Conservation (phyloP, 1,284 basidiomycete species). For the Ganoderma multipileum region DNA sequence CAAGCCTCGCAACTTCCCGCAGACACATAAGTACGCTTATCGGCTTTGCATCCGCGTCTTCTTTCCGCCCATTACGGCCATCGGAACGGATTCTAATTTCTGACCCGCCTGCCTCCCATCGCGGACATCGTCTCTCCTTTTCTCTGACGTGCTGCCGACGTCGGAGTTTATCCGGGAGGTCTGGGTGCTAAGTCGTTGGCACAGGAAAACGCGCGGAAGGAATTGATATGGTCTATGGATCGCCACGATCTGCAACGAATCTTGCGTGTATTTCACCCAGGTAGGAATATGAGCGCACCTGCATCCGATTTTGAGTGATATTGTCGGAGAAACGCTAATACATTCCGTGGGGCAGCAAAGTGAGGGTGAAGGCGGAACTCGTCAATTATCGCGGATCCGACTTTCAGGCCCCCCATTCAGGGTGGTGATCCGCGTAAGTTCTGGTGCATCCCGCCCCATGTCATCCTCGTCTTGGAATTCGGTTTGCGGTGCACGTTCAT, state of each 20-base stretch:
- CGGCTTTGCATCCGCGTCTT: neutral
- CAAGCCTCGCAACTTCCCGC: neutral
- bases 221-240: neutral
- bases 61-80: neutral
- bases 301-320: constrained; percentile 10
- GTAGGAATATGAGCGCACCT: neutral
- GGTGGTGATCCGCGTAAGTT: neutral
- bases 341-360: neutral
- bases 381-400: neutral
- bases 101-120: neutral
- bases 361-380: neutral
- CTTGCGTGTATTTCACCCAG: neutral
- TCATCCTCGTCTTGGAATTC: neutral
- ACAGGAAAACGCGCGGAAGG: no score
- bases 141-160: neutral
- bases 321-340: constrained; percentile 14
- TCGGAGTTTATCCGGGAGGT: neutral
- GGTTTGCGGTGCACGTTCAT: neutral
- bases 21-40: constrained; percentile 4
- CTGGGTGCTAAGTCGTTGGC: no score
- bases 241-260: neutral
- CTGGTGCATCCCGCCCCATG: neutral
- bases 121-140: constrained; percentile 2
- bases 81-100: neutral
- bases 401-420: no score